A percentile compares a stretch with the other conserved stretches of the same genome.
Evolutionary conservation across 2,329 filamentous ascomycete species (phyloP).

Genomic region (Aspergillus spinulosporus): DNA sequence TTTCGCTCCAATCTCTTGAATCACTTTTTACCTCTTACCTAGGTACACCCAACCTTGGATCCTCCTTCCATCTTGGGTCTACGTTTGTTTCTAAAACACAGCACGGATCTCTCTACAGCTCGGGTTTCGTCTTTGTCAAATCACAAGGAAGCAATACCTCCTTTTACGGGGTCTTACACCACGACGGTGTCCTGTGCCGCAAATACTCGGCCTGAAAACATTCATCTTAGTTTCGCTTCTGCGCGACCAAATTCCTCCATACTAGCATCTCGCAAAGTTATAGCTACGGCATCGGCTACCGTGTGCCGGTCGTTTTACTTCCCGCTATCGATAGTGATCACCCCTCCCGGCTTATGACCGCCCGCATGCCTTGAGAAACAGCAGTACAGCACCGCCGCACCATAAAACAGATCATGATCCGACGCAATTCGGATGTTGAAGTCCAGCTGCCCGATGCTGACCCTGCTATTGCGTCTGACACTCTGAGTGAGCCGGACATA

Average conservation of each 20-base stretch:
- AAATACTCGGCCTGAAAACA: neutral
- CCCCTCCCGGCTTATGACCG: conserved; percentile 44
- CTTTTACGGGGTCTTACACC: conserved; percentile 5
- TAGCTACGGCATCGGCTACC: neutral
- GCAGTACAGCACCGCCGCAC: neutral
- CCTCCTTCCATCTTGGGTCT: conserved; percentile 13
- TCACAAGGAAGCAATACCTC: neutral
- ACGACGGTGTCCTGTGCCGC: conserved; percentile 1
- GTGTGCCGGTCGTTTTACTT: neutral
- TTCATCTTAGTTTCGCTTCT: neutral
- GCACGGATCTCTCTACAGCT: conserved; percentile 33
- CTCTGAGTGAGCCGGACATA: conserved; percentile 37
- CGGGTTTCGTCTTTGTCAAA: conserved; percentile 2
- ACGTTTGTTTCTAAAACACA: conserved; percentile 26
- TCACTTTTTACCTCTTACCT: too few species aligned
- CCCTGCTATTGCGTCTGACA: conserved; percentile 28
- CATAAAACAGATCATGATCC: conserved; percentile 34
- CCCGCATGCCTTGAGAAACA: conserved; percentile 38
- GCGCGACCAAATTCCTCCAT: conserved; percentile 9
- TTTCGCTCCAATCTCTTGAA: neutral
- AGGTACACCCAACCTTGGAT: neutral
- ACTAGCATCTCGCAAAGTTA: neutral
- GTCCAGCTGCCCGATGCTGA: conserved; percentile 41
- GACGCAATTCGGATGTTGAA: conserved; percentile 46
- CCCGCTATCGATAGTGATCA: conserved; percentile 20